Base-by-base conservation (phyloP, 2,329 filamentous ascomycete species). In the Ampelomyces quisqualis region DNA sequence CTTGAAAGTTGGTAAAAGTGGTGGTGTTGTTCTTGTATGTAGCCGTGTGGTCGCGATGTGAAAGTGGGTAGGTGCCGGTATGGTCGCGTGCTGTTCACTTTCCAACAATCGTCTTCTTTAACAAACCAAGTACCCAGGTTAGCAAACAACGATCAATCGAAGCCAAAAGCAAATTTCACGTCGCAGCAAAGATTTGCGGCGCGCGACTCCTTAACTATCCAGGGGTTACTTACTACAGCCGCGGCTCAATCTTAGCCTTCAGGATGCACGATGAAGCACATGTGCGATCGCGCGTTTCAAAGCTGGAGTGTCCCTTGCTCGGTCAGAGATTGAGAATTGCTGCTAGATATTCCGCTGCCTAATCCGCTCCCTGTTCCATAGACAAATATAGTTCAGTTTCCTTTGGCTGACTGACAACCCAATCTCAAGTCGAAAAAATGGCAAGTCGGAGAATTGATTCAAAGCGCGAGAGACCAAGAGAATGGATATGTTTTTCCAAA, bases 211-310 rank as follows among this genome's bases (percentile, higher is more conserved):
- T 13, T 11, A 28, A 14, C 23, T 26, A 26, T 14, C 13, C 6
- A 10, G 26, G 26, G 26, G n/a, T 8, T 28, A 37, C 40, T 38
- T 23, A 34, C 34, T 7, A 29, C 14, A 34, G 29, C 29, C 29
- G 38, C 38, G 38, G 38, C 38, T 41, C 13, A 35, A 26, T 22
- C 26, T 30, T 29, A 29, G 34, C n/a, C n/a, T n/a, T 32, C 18
- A 17, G 29, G 31, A 24, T 39, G 41, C 35, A 26, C 31, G 29
- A 39, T 44, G 41, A 39, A 39, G 41, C 35, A 27, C 24, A 27
- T n/a, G n/a, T 30, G 41, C 26, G 38, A 36, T 38, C 19, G 30
- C 30, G 34, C 28, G 40, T n/a, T 34, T 34, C 14, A 34, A 9
- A 13, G 31, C 30, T 34, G 11, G 17, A n/a, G n/a, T n/a, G n/a